Percentiles rank a stretch among this genome's conserved stretches.
Conservation (phyloP, 2,329 filamentous ascomycete genomes). For the Botryotinia calthae region DNA sequence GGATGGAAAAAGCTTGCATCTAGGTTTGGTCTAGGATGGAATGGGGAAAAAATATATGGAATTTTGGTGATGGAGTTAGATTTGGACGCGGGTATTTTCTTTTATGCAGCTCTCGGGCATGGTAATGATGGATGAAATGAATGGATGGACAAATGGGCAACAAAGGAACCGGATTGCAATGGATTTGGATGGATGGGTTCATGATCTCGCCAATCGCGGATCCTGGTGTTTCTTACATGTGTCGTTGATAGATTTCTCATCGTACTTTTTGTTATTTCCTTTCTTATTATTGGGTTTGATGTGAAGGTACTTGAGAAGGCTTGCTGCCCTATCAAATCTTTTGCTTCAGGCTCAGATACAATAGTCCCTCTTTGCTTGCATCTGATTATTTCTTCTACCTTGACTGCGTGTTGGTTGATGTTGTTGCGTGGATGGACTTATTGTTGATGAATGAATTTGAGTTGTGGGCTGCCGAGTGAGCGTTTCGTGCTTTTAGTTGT, state of each 20-base stretch:
- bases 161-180: neutral
- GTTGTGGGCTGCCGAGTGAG: slow-evolving; percentile 2
- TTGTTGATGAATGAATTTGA: slow-evolving; percentile 10
- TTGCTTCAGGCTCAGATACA: neutral
- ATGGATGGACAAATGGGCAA: slow-evolving; percentile 8
- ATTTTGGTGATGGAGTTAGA: slow-evolving; percentile 8
- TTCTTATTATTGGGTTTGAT: neutral
- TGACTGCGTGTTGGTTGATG: slow-evolving; percentile 13
- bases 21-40: slow-evolving; percentile 15
- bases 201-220: slow-evolving; percentile 15
- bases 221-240: slow-evolving; percentile 14
- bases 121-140: slow-evolving; percentile 10
- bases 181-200: slow-evolving; percentile 9
- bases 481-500: neutral
- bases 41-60: slow-evolving; percentile 1
- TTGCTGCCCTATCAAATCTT: neutral
- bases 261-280: slow-evolving; percentile 3
- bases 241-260: neutral
- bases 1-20: slow-evolving; percentile 12
- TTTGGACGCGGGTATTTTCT: neutral
- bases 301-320: neutral
- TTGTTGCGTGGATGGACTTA: neutral
- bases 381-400: slow-evolving; percentile 15
- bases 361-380: slow-evolving; percentile 14
- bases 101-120: neutral